Evolutionary conservation across 306 rosid genomes (phyloP).

Genomic region (Herpetospermum pedunculosum): DNA sequence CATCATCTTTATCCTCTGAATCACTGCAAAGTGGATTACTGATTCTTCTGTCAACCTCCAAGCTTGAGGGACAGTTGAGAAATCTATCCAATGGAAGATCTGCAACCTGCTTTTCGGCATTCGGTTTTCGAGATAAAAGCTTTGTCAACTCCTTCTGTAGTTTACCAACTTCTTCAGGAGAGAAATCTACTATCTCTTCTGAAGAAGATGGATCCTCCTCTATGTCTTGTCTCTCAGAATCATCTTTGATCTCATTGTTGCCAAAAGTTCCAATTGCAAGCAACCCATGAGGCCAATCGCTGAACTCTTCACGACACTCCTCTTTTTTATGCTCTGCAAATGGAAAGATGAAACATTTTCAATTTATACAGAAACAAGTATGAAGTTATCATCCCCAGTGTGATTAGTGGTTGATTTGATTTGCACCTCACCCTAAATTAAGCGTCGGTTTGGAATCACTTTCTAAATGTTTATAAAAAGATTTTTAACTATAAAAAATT

Average conservation of each 20-base stretch:
- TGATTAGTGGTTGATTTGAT: no score
- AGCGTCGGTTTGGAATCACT: no score
- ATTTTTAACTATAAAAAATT: no score
- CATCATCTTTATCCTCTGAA: slow-evolving; percentile 52
- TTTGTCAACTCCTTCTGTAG: slow-evolving; percentile 68
- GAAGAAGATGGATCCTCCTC: slow-evolving; percentile 51
- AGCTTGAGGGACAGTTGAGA: slow-evolving; percentile 91
- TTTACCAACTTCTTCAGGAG: slow-evolving; percentile 87
- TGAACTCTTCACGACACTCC: slow-evolving; percentile 84
- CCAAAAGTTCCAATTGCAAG: slow-evolving; percentile 95
- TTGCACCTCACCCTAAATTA: no score
- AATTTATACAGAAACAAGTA: neutral
- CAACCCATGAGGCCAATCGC: slow-evolving; percentile 85
- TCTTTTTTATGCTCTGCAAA: slow-evolving; percentile 49
- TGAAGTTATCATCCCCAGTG: neutral
- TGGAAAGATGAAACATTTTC: neutral
- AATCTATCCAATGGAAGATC: slow-evolving; percentile 95
- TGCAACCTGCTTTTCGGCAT: slow-evolving; percentile 49
- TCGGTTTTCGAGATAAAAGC: slow-evolving; percentile 61
- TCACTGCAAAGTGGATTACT: slow-evolving; percentile 47
- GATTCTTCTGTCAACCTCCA: slow-evolving; percentile 81
- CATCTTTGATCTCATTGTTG: slow-evolving; percentile 45
- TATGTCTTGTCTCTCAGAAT: slow-evolving; percentile 19
- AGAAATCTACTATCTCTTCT: slow-evolving; percentile 57
- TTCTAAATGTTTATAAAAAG: no score